These are phyloP conservation scores for Fusarium sp. DNA, from an alignment of 2,329 filamentous ascomycete species.

Conservation along the genomic window DNA sequence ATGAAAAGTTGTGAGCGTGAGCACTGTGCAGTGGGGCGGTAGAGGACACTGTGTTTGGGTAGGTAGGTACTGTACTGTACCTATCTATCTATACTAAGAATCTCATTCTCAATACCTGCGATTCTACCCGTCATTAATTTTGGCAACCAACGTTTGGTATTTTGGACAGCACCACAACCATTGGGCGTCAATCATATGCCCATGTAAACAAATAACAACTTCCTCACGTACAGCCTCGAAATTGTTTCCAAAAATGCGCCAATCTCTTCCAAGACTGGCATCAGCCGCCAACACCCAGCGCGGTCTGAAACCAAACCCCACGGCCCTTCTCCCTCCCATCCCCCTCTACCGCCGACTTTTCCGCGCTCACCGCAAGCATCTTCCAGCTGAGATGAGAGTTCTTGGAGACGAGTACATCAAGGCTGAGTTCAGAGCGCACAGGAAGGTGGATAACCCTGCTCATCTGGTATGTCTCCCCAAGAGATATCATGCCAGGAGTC, in stretches of 20 bases:
- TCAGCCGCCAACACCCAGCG: constrained; percentile 48
- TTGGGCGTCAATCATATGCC: background rate
- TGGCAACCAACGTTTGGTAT: background rate
- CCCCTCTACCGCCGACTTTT: constrained; percentile 89
- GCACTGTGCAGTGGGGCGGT: constrained; percentile 44
- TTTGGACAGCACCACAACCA: constrained; percentile 4
- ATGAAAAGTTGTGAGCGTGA: constrained; percentile 38
- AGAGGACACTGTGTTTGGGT: constrained; percentile 34
- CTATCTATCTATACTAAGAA: constrained; percentile 28
- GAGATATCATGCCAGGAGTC: background rate
- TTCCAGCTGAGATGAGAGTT: constrained; percentile 77
- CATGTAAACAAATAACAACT: too few species aligned
- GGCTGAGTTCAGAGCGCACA: constrained; percentile 87
- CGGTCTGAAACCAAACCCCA: constrained; percentile 51
- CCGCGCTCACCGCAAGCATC: constrained; percentile 81
- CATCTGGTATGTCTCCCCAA: constrained; percentile 73
- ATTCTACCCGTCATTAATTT: constrained; percentile 25
- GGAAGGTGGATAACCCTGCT: constrained; percentile 84
- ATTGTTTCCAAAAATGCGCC: constrained; percentile 41
- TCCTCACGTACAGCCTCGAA: background rate
- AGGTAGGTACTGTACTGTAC: too few species aligned
- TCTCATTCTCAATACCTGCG: constrained; percentile 6
- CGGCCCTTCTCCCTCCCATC: constrained; percentile 85
- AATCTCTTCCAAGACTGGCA: constrained; percentile 47
- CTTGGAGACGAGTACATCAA: constrained; percentile 95